Evolutionary conservation across 1,284 basidiomycete genomes (phyloP), one percentile per base, ranked within the genome.

Genomic region (Coniferiporia sulphurascens): DNA sequence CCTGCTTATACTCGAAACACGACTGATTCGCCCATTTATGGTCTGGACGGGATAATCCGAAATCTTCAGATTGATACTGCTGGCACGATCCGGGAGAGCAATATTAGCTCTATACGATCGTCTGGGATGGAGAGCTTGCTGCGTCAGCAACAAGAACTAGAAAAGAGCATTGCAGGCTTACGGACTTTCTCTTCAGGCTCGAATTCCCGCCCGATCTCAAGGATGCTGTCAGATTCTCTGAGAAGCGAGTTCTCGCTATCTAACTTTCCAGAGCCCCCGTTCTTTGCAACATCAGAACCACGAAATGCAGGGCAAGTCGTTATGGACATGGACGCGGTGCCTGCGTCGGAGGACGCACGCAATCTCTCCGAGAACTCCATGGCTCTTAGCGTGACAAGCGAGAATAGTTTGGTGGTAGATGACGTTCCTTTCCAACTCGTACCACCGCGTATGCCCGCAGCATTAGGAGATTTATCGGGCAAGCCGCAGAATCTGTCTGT

Each of bases 191-290:
- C 81, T 12, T 50, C 21, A 51, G 55, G 50, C 52, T 62, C 48
- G 52, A n/a, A 15, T 59, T 68, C 34, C 52, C 58, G 55, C 66
- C 52, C 27, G 58, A 63, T 54, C 66, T 66, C 48, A 60, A 66
- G 43, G 52, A 21, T 41, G 38, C 59, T 60, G 41, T 76, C 75
- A 4, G 66, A 70, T 43, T 80, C 80, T 4, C 68, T 72, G 49
- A 74, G 70, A 53, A 85, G 84, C 67, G 84, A 85, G 27, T 82
- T 90, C 64, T 87, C 88, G 7, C 72, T 90, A 55, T 87, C 85
- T 65, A 76, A 77, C 53, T 89, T 90, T 71, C 87, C 87, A 4
- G 72, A 78, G 43, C 88, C 87, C 34, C 87, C 89, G 19, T 61
- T 58, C 65, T 41, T 60, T 61, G 41, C 56, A 44, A 50, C 52